Base-by-base conservation (phyloP, 2,329 filamentous ascomycete genomes). In the Xylaria digitata region DNA sequence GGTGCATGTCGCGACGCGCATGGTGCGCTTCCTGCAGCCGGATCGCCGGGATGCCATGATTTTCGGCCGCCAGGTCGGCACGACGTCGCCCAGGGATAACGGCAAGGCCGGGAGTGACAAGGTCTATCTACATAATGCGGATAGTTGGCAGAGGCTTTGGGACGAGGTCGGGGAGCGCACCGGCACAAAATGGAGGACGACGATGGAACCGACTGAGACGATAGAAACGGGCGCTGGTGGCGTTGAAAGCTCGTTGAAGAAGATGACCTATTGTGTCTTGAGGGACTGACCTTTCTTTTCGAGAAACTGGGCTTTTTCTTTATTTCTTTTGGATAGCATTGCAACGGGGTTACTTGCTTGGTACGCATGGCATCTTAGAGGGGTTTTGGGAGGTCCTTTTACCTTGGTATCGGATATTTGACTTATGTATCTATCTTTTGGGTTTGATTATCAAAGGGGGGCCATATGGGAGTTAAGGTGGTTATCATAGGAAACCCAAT, bases 71-170 rank as follows among this genome's bases (percentile, higher is more conserved):
- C 85, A 88, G 37, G 79, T 85, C 34, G 84, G 85, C 45, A 80
- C 77, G 15, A 65, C 73, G n/a, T 64, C 65, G n/a, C 75, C 75
- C 0, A 63, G 73, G 61, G 72, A 63, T 63, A 74, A 63, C 66
- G 76, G 40, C 67, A 76, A 57, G 23, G 59, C 57, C 6, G 66
- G 64, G 19, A 68, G 65, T 19, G 70, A 65, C 23, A 77, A 76
- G 19, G 76, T 78, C 7, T 87, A 82, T 68, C 75, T 85, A 1
- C 85, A 87, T 72, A 80, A 85, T 67, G 78, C 80, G 40, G 73
- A 76, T 7, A 85, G 81, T 63, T 88, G 87, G 76, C 82, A 84
- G 70, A 72, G 72, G 42, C 76, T 89, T 26, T 89, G 86, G 86
- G 79, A 85, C 59, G 82, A 86, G 66, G 81, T 87, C 30, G 84